These are phyloP conservation scores for Draba incana DNA, from an alignment of 345 rosid genomes.

Conservation along the genomic window DNA sequence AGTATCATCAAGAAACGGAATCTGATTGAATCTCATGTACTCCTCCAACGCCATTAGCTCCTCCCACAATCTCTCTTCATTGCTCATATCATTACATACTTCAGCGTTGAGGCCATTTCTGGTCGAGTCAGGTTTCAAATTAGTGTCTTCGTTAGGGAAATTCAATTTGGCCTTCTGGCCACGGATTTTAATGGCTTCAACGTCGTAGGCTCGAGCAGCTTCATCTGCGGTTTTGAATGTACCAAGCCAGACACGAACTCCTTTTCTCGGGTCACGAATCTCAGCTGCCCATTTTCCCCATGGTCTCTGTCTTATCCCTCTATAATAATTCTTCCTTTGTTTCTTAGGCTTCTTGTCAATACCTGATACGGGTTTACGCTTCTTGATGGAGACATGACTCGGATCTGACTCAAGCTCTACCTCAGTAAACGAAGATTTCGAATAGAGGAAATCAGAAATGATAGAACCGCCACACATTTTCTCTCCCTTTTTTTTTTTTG, in stretches of 20 bases:
- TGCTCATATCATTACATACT: neutral
- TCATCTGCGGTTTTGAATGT: slow-evolving; percentile 90
- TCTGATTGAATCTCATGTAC: slow-evolving; percentile 74
- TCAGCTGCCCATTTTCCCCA: slow-evolving; percentile 99
- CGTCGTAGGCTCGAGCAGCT: slow-evolving; percentile 90
- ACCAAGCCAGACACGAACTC: slow-evolving; percentile 95
- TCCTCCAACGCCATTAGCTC: slow-evolving; percentile 78
- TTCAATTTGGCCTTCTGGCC: slow-evolving; percentile 88
- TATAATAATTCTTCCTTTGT: slow-evolving; percentile 79
- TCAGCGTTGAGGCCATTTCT: neutral
- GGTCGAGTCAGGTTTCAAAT: neutral
- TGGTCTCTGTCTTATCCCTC: slow-evolving; percentile 91
- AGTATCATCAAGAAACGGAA: slow-evolving; percentile 61
- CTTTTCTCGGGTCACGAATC: slow-evolving; percentile 93
- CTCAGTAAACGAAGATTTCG: slow-evolving; percentile 31
- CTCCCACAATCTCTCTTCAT: slow-evolving; percentile 53
- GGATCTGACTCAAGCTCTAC: neutral
- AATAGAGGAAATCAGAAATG: slow-evolving; percentile 49
- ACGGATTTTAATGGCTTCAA: slow-evolving; percentile 80
- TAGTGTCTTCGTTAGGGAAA: slow-evolving; percentile 52
- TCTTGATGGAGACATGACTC: slow-evolving; percentile 28
- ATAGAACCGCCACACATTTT: slow-evolving; percentile 83
- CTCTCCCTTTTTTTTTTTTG: neutral
- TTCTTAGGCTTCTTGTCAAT: slow-evolving; percentile 55
- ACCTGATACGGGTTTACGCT: slow-evolving; percentile 52